These are phyloP conservation scores for Rhizophora apiculata DNA, from an alignment of 345 rosid species.

Conservation along the genomic window DNA sequence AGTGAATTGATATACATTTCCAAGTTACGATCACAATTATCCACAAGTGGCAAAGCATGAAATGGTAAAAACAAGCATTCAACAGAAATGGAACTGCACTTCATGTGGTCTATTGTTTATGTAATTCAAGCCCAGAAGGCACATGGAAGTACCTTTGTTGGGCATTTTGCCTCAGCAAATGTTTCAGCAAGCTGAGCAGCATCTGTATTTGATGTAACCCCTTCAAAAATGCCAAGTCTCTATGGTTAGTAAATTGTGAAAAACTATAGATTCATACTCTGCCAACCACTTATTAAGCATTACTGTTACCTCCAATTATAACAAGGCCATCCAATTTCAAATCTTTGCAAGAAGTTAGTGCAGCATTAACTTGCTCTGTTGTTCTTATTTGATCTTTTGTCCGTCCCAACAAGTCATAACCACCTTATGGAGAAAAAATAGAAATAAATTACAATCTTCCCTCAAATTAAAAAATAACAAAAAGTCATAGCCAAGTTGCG, in stretches of 20 bases:
- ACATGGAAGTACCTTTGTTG: slow-evolving; percentile 59
- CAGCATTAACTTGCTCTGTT: slow-evolving; percentile 92
- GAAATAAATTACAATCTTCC: background rate
- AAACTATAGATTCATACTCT: background rate
- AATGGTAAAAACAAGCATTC: background rate
- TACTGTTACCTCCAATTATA: slow-evolving; percentile 76
- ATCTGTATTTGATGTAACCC: slow-evolving; percentile 93
- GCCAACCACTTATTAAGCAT: slow-evolving; percentile 1
- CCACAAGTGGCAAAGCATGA: background rate
- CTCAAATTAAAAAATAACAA: background rate
- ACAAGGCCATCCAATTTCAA: slow-evolving; percentile 94
- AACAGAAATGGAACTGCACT: slow-evolving; percentile 9
- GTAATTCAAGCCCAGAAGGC: background rate
- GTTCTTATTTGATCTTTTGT: slow-evolving; percentile 97
- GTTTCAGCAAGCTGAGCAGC: slow-evolving; percentile 99
- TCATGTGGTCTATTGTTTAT: background rate
- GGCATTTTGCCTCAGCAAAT: slow-evolving; percentile 81
- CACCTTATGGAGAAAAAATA: slow-evolving; percentile 47
- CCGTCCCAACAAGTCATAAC: slow-evolving; percentile 94
- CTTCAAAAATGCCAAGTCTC: slow-evolving; percentile 38
- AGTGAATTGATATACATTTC: background rate
- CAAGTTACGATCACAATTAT: background rate
- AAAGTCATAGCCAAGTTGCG: slow-evolving; percentile 17
- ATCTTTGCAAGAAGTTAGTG: slow-evolving; percentile 74
- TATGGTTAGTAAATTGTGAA: slow-evolving; percentile 9